phyloP scores from a whole-genome alignment of 2,329 filamentous ascomycete genomes.

The Ceratocystis cubensis region DNA sequence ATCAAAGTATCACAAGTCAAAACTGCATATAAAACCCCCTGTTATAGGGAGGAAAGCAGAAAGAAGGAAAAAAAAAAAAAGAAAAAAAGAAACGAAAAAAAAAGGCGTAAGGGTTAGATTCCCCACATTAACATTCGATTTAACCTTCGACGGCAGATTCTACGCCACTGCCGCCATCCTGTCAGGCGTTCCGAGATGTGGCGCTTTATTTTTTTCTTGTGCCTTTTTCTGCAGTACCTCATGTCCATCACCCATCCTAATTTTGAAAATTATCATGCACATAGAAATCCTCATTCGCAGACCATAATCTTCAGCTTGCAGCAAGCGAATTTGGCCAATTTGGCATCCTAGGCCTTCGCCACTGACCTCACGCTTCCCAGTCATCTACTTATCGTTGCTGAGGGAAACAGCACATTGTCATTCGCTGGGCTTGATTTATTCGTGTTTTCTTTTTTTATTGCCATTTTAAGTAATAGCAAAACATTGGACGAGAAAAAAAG shows the following conservation, averaged over 20 bases:
- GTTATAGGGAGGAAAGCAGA: neutral
- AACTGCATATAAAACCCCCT: neutral
- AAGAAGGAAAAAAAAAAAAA: neutral
- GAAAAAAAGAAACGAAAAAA: neutral
- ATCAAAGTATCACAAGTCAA: neutral
- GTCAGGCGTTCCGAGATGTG: neutral
- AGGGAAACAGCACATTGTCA: neutral
- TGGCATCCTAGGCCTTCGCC: too few species aligned
- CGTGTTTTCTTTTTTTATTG: neutral
- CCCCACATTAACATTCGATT: neutral
- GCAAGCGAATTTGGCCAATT: neutral
- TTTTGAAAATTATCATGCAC: too few species aligned
- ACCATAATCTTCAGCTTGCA: neutral
- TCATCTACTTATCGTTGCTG: too few species aligned
- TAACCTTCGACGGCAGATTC: neutral
- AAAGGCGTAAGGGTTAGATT: neutral
- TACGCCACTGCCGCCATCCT: conserved; percentile 3
- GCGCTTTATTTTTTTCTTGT: neutral
- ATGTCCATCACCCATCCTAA: too few species aligned
- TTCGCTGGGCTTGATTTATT: neutral
- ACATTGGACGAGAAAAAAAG: conserved; percentile 5
- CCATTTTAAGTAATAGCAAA: neutral
- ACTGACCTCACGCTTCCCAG: too few species aligned
- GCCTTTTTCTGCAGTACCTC: too few species aligned
- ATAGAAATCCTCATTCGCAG: neutral